Percentiles rank a stretch among this genome's conserved stretches.
These are phyloP conservation scores for Eimeria sp. DNA, from an alignment of 169 alveolate species.

Conservation along the genomic window DNA sequence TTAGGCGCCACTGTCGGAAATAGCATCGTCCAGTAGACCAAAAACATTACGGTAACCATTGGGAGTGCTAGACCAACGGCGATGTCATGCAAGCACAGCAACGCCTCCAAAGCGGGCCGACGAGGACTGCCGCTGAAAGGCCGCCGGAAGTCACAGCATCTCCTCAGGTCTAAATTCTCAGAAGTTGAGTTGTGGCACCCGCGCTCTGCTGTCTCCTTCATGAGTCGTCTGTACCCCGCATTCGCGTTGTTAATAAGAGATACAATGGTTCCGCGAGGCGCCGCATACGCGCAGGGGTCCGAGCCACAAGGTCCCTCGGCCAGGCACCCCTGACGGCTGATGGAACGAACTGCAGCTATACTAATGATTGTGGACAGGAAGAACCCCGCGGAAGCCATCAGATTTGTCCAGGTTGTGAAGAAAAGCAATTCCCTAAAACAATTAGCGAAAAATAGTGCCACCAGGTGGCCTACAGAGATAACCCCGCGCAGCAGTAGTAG, in stretches of 20 bases:
- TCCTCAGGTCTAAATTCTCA: background rate
- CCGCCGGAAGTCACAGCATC: slow-evolving; percentile 20
- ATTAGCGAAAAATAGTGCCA: background rate
- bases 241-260: background rate
- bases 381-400: background rate
- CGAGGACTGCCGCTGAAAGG: slow-evolving; percentile 39
- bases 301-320: background rate
- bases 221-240: background rate
- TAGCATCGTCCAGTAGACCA: slow-evolving; percentile 14
- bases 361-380: background rate
- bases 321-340: background rate
- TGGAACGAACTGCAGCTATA: slow-evolving; percentile 3
- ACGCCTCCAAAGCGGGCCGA: background rate
- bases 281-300: background rate
- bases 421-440: background rate
- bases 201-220: background rate
- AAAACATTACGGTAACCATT: background rate
- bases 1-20: background rate
- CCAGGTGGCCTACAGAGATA: background rate
- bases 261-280: background rate
- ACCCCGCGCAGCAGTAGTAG: slow-evolving; percentile 1
- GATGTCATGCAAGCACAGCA: slow-evolving; percentile 20
- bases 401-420: slow-evolving; percentile 41
- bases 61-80: background rate
- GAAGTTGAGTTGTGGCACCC: background rate